phyloP scores from a whole-genome alignment of 2,329 filamentous ascomycete genomes.

The Teratosphaeria viscida region DNA sequence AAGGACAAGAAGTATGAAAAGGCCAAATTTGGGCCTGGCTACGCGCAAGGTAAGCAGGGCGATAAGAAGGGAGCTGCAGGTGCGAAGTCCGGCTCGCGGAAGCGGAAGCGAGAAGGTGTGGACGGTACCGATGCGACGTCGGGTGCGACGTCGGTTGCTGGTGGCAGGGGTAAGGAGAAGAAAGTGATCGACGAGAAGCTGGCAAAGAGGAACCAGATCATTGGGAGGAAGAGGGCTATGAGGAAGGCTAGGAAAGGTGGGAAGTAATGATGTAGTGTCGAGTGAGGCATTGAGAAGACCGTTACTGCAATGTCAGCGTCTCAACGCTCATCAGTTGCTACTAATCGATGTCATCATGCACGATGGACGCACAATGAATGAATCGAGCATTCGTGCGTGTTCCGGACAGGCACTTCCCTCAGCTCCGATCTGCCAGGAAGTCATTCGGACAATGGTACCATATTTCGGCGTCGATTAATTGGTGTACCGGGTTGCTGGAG shows the following conservation, averaged over 20 bases:
- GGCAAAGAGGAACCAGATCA: slow-evolving; percentile 62
- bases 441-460: no score
- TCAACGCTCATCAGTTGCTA: no score
- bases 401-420: no score
- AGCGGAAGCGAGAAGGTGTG: slow-evolving; percentile 29
- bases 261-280: neutral
- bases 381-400: no score
- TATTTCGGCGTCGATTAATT: no score
- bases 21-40: neutral
- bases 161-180: slow-evolving; percentile 28
- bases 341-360: no score
- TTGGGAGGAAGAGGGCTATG: slow-evolving; percentile 72
- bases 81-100: slow-evolving; percentile 21
- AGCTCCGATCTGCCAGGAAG: no score
- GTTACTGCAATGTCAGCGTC: no score
- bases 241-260: slow-evolving; percentile 32
- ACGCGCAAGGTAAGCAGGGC: slow-evolving; percentile 5
- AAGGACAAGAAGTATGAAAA: slow-evolving; percentile 9
- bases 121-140: slow-evolving; percentile 9
- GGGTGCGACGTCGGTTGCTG: neutral
- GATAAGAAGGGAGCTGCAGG: slow-evolving; percentile 6
- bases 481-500: no score
- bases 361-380: no score
- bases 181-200: slow-evolving; percentile 40
- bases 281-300: neutral